Evolutionary conservation across 2,329 filamentous ascomycete genomes (phyloP).

Genomic region (Karstenula rhodostoma): DNA sequence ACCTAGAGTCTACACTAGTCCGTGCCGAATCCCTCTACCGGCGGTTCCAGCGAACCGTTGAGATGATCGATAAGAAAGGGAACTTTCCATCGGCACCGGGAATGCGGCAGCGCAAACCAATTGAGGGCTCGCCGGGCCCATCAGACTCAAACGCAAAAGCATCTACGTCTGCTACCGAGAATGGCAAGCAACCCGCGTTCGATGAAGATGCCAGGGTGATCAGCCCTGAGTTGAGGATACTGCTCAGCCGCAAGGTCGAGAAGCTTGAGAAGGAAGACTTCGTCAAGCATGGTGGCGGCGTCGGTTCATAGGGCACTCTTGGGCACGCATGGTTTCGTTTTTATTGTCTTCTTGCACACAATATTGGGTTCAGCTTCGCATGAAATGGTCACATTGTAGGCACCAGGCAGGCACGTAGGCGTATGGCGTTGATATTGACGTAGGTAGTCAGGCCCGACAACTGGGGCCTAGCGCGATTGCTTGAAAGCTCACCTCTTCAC

Average conservation of each 20-base stretch:
- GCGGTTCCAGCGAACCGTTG: constrained; percentile 85
- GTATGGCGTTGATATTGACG: not conserved
- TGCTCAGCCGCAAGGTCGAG: constrained; percentile 69
- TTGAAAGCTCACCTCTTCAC: not conserved
- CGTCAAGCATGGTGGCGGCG: constrained; percentile 52
- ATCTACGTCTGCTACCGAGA: constrained; percentile 39
- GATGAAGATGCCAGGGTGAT: constrained; percentile 62
- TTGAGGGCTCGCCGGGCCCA: constrained; percentile 29
- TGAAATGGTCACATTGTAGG: not conserved
- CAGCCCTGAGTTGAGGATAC: constrained; percentile 66
- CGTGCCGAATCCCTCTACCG: constrained; percentile 88
- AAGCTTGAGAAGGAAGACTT: constrained; percentile 57
- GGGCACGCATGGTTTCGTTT: not conserved
- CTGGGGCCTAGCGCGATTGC: not conserved
- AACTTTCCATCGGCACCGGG: constrained; percentile 73
- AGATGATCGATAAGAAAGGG: constrained; percentile 89
- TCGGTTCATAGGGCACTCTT: constrained; percentile 21
- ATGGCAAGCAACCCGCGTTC: constrained; percentile 44
- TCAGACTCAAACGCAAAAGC: constrained; percentile 31
- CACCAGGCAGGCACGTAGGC: not conserved
- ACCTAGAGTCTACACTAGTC: constrained; percentile 84
- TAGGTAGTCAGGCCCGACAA: constrained; percentile 1
- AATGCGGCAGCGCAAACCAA: constrained; percentile 59
- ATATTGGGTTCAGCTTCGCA: not conserved
- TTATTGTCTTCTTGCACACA: not conserved